These are phyloP conservation scores for Globisporangium iwayamae DNA, from an alignment of 352 stramenopile genomes.

Conservation along the genomic window DNA sequence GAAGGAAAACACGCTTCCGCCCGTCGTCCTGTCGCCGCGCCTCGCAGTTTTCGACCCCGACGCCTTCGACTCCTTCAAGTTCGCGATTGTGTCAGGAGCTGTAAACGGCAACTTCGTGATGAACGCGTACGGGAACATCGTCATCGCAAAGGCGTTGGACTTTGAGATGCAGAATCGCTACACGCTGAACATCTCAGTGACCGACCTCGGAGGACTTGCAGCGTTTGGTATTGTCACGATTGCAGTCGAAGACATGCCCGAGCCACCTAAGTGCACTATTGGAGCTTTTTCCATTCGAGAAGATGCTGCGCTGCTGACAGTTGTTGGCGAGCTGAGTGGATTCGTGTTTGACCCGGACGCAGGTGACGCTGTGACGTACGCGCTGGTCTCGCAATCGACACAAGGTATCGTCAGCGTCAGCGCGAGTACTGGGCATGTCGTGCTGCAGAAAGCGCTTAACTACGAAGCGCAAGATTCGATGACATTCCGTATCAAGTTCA, in stretches of 20 bases:
- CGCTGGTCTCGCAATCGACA: constrained; percentile 3
- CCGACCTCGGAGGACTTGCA: constrained; percentile 35
- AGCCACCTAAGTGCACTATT: constrained; percentile 32
- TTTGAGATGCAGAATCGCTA: constrained; percentile 37
- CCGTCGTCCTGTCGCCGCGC: constrained; percentile 23
- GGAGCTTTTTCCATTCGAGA: constrained; percentile 28
- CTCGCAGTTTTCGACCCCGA: constrained; percentile 38
- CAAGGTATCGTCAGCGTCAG: constrained; percentile 1
- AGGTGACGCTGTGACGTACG: constrained; percentile 6
- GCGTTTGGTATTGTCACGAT: constrained; percentile 25
- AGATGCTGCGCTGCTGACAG: constrained; percentile 5
- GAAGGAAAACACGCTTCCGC: constrained; percentile 40
- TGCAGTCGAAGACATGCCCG: constrained; percentile 34
- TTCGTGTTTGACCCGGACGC: constrained; percentile 5
- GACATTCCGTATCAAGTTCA: constrained; percentile 38
- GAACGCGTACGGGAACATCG: constrained; percentile 38
- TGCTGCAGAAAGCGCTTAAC: constrained; percentile 25
- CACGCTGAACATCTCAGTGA: constrained; percentile 34
- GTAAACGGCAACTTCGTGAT: constrained; percentile 34
- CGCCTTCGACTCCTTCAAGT: constrained; percentile 38
- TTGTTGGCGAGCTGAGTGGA: constrained; percentile 2
- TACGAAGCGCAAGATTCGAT: constrained; percentile 40
- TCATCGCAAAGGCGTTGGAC: constrained; percentile 32
- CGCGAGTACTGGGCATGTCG: constrained; percentile 19
- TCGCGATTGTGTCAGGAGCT: constrained; percentile 29